Evolutionary conservation across 331 rosid species (phyloP).

Genomic region (Pyracantha coccinea): DNA sequence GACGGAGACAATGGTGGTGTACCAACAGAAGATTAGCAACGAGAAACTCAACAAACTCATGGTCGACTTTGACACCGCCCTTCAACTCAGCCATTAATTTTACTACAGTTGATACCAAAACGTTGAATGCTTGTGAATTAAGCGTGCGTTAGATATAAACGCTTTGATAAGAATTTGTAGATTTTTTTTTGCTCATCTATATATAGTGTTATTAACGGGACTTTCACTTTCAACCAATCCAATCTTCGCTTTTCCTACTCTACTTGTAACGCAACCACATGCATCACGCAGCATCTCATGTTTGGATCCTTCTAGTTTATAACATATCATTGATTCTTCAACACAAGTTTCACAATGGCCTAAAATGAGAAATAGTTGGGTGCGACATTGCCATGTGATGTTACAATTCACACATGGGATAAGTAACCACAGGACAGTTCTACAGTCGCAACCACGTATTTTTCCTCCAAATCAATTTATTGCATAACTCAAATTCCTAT

Average conservation of each 20-base stretch:
- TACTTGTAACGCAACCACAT: neutral
- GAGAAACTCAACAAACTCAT: conserved; percentile 22
- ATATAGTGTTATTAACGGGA: neutral
- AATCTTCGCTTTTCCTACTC: neutral
- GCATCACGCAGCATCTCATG: neutral
- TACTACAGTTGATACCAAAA: neutral
- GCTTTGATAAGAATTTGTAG: neutral
- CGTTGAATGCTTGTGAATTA: neutral
- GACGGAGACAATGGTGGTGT: neutral
- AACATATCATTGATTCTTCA: neutral
- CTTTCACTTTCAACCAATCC: neutral
- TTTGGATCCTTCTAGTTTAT: neutral
- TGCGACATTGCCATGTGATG: neutral
- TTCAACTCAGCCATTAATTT: neutral
- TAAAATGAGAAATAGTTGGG: neutral
- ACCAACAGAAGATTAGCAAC: conserved; percentile 28
- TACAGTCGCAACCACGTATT: neutral
- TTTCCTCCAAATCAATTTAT: no score
- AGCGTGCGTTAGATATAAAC: neutral
- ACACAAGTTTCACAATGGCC: neutral
- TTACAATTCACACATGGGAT: neutral
- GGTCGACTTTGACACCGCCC: conserved; percentile 1
- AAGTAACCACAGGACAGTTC: neutral
- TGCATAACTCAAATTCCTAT: no score
- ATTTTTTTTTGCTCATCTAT: neutral